These are phyloP conservation scores for Pharnaceum exiguum DNA, from an alignment of 148 eudicot genomes.

Conservation along the genomic window DNA sequence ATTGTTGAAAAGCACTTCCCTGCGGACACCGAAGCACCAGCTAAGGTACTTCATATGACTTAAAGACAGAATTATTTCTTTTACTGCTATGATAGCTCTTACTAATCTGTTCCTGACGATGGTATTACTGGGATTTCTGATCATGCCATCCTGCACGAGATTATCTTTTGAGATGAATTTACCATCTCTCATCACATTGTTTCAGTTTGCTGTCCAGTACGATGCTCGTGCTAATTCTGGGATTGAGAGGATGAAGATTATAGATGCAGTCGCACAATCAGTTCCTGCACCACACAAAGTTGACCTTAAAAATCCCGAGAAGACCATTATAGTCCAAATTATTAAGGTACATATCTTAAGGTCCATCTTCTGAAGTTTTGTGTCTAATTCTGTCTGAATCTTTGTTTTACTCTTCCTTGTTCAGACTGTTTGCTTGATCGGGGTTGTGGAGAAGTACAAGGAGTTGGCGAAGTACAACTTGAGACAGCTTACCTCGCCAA, in stretches of 20 bases:
- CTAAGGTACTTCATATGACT: constrained; percentile 47
- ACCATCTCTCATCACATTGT: background rate
- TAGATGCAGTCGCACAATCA: constrained; percentile 80
- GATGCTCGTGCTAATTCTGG: constrained; percentile 97
- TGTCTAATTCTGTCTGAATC: background rate
- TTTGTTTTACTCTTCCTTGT: constrained; percentile 7
- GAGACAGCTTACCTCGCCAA: constrained; percentile 72
- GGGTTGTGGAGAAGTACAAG: constrained; percentile 92
- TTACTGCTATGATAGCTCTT: background rate
- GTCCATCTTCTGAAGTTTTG: background rate
- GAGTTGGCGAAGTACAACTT: constrained; percentile 85
- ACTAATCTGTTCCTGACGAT: too few species aligned
- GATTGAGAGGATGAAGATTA: constrained; percentile 80
- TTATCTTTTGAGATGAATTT: background rate
- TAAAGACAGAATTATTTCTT: background rate
- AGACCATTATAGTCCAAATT: constrained; percentile 78
- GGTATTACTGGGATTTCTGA: background rate
- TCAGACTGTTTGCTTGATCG: constrained; percentile 92
- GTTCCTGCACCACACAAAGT: constrained; percentile 88
- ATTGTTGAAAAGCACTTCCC: constrained; percentile 63
- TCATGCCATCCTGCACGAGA: background rate
- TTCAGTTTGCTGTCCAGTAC: constrained; percentile 86
- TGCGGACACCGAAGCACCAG: constrained; percentile 47
- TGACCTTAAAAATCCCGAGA: constrained; percentile 86
- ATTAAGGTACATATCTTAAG: constrained; percentile 47